phyloP scores from a whole-genome alignment of 1,284 basidiomycete genomes.

The Neonothopanus nambi region DNA sequence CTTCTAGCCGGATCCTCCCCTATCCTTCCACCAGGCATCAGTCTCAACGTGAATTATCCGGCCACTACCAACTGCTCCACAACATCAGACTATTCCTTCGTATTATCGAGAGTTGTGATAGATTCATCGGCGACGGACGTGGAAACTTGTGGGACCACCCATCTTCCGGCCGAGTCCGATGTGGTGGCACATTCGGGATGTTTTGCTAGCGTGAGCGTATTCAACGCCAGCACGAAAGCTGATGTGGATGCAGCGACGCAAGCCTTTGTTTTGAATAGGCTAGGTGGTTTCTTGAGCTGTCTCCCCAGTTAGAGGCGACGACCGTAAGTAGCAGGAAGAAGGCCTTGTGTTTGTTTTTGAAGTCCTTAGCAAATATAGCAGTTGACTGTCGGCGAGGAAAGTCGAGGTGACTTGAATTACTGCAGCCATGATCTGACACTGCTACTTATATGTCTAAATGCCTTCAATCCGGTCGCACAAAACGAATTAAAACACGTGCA shows the following conservation, averaged over 20 bases:
- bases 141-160: conserved; percentile 39
- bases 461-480: not conserved
- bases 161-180: conserved; percentile 41
- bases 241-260: conserved; percentile 45
- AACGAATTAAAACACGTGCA: not conserved
- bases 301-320: not conserved
- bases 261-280: conserved; percentile 35
- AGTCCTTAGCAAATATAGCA: too few species aligned
- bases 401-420: not conserved
- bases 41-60: conserved; percentile 54
- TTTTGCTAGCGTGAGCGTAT: conserved; percentile 47
- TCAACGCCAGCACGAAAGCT: conserved; percentile 42
- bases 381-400: too few species aligned
- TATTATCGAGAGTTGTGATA: conserved; percentile 43
- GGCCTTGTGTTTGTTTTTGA: too few species aligned
- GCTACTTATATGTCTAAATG: not conserved
- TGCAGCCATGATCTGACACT: not conserved
- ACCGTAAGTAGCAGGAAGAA: too few species aligned
- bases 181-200: conserved; percentile 39
- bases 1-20: conserved; percentile 31
- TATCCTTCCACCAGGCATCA: conserved; percentile 40
- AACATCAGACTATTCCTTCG: conserved; percentile 40
- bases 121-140: conserved; percentile 37
- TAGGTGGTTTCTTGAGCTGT: conserved; percentile 35
- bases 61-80: conserved; percentile 37